These are phyloP conservation scores for Wickerhamiella siamensis DNA, from an alignment of 805 yeast species.

Conservation along the genomic window DNA sequence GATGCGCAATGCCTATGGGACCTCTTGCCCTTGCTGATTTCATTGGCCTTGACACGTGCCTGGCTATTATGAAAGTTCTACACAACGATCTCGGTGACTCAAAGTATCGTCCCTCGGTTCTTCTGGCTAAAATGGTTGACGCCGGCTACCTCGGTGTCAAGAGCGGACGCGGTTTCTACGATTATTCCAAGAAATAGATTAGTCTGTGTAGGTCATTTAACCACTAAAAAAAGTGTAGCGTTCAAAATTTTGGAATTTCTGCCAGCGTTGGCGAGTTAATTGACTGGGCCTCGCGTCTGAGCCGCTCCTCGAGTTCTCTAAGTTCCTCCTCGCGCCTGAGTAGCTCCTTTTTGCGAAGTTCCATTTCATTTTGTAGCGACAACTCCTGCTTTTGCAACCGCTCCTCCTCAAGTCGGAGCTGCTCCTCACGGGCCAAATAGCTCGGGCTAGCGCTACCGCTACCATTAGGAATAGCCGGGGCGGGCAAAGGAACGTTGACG, in stretches of 20 bases:
- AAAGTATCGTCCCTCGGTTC: conserved; percentile 29
- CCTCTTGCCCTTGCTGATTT: conserved; percentile 32
- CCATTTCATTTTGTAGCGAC: conserved; percentile 74
- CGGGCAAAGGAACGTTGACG: not conserved
- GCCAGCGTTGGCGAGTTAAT: conserved; percentile 6
- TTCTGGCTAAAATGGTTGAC: conserved; percentile 28
- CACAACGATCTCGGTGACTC: conserved; percentile 29
- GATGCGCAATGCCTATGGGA: conserved; percentile 36
- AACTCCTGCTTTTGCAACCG: conserved; percentile 74
- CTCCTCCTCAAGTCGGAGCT: conserved; percentile 78
- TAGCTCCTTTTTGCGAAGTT: conserved; percentile 67
- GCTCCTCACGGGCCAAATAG: conserved; percentile 65
- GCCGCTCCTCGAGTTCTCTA: conserved; percentile 61
- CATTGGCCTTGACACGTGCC: conserved; percentile 31
- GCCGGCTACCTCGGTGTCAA: conserved; percentile 32
- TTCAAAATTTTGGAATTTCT: conserved; percentile 1
- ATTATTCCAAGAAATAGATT: conserved; percentile 18
- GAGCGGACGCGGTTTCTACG: conserved; percentile 30
- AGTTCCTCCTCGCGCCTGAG: conserved; percentile 74
- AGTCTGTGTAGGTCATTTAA: not conserved
- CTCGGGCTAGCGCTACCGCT: conserved; percentile 24
- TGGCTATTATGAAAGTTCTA: conserved; percentile 30
- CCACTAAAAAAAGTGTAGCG: no score
- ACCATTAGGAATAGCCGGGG: not conserved
- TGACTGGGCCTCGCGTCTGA: conserved; percentile 38